Evolutionary conservation across 352 stramenopile genomes (phyloP).

Genomic region (Globisporangium yorkense): DNA sequence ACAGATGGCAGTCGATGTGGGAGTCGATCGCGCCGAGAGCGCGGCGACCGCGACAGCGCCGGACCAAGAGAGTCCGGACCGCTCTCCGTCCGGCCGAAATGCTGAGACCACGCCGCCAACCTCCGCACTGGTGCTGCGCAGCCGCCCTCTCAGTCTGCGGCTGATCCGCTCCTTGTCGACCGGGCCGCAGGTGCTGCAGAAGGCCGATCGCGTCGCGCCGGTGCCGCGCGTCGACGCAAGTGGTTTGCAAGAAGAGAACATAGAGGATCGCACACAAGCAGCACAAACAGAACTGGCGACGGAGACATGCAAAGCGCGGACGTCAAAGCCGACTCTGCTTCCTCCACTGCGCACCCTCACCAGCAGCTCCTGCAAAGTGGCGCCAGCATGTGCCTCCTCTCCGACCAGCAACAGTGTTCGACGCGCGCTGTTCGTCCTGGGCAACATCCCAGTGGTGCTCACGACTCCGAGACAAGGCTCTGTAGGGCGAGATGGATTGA

Average conservation of each 20-base stretch:
- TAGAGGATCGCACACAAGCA: too few species aligned
- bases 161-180: constrained; percentile 3
- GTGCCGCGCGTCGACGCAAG: not conserved
- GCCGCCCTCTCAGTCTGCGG: not conserved
- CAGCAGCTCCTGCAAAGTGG: not conserved
- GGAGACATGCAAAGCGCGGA: not conserved
- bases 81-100: not conserved
- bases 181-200: constrained; percentile 1
- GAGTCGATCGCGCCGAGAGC: not conserved
- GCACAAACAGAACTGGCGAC: not conserved
- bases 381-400: not conserved
- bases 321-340: not conserved
- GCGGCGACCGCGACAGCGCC: not conserved
- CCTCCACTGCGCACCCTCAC: not conserved
- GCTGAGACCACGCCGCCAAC: not conserved
- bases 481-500: not conserved
- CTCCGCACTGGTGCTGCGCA: not conserved
- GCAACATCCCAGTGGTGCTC: constrained; percentile 4
- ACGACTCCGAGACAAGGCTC: not conserved
- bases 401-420: not conserved
- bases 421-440: not conserved
- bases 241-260: not conserved
- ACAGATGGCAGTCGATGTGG: too few species aligned
- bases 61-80: not conserved
- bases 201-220: constrained; percentile 9